Conservation (phyloP, 306 rosid species). For the Begonia fuchsioides region DNA sequence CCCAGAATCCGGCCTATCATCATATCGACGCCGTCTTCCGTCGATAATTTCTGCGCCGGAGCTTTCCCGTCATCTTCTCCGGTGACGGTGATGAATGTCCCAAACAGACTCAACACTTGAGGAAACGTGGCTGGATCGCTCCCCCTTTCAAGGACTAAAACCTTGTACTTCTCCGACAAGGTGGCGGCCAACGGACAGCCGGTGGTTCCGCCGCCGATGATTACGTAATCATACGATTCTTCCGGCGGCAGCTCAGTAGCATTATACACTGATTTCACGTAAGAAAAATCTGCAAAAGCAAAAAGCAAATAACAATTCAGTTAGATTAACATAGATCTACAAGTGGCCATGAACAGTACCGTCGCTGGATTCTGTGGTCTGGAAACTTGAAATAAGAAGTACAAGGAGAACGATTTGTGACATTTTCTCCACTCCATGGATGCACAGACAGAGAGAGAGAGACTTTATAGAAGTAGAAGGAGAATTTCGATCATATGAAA, state of each 20-base stretch:
- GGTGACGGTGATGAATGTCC: background rate
- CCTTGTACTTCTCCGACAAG: conserved; percentile 10
- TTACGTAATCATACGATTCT: conserved; percentile 20
- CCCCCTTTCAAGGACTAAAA: conserved; percentile 22
- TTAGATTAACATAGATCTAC: background rate
- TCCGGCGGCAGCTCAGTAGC: conserved; percentile 3
- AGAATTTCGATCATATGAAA: too few species aligned
- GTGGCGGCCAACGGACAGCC: conserved; percentile 29
- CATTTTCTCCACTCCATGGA: too few species aligned
- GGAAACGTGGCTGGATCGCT: background rate
- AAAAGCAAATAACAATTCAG: background rate
- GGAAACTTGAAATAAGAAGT: too few species aligned
- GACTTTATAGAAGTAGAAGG: too few species aligned
- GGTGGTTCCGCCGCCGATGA: conserved; percentile 27
- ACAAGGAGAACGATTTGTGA: too few species aligned
- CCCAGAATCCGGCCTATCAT: conserved; percentile 17
- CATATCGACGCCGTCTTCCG: conserved; percentile 13
- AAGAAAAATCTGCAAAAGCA: conserved; percentile 11
- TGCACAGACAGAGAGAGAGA: too few species aligned
- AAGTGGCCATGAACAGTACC: too few species aligned
- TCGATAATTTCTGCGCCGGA: conserved; percentile 1
- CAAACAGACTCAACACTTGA: background rate
- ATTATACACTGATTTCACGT: conserved; percentile 10
- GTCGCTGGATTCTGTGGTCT: too few species aligned
- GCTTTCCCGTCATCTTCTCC: conserved; percentile 4